phyloP scores from a whole-genome alignment of 441 rosid genomes.

The Bocquillonia castaneifolia region DNA sequence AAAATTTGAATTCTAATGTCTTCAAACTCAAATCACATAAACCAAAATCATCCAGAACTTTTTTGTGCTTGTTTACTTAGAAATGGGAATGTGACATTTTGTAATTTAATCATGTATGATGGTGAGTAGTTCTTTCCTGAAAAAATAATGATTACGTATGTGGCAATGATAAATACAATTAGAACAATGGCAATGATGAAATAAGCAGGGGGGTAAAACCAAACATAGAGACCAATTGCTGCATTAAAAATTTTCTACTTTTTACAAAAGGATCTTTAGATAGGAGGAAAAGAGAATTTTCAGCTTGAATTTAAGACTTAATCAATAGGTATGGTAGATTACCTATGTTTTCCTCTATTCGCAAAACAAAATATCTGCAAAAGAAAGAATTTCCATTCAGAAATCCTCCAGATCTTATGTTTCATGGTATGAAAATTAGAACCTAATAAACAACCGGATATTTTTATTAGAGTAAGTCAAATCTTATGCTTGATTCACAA shows the following conservation, averaged over 20 bases:
- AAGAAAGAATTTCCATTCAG: conserved; percentile 28
- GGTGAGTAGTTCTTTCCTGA: background rate
- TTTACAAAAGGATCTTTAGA: background rate
- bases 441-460: conserved; percentile 15
- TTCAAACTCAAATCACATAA: background rate
- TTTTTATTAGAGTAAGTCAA: no score
- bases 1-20: background rate
- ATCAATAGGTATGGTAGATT: conserved; percentile 27
- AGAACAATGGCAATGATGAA: background rate
- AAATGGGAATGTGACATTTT: background rate
- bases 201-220: background rate
- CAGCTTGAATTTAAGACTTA: conserved; percentile 7
- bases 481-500: background rate
- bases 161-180: background rate
- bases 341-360: conserved; percentile 91
- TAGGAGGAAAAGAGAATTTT: conserved; percentile 1
- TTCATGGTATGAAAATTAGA: conserved; percentile 6
- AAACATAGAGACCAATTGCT: background rate
- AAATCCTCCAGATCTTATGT: conserved; percentile 17
- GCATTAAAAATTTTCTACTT: background rate
- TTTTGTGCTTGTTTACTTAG: background rate
- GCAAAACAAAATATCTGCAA: conserved; percentile 96
- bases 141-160: background rate
- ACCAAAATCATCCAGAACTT: background rate
- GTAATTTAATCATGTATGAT: background rate